Evolutionary conservation across 2,329 filamentous ascomycete genomes (phyloP).

Genomic region (Chaetomiaceae sp.): DNA sequence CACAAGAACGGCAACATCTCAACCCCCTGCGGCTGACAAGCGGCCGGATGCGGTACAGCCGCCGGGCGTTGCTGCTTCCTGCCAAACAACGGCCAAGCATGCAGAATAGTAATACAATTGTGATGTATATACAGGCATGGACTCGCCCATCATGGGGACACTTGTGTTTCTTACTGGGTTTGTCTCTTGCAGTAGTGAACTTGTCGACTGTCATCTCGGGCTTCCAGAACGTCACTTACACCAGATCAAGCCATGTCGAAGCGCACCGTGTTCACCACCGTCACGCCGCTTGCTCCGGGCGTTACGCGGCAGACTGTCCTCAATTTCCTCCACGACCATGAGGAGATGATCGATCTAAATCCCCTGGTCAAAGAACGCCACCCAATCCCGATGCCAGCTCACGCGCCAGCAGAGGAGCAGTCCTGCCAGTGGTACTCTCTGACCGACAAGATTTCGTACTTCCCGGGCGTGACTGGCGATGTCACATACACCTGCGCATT

Average conservation of each 20-base stretch:
- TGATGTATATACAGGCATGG: slow-evolving; percentile 2
- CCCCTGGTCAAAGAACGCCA: slow-evolving; percentile 70
- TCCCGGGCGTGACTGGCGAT: slow-evolving; percentile 63
- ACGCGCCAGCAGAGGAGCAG: slow-evolving; percentile 64
- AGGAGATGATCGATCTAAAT: slow-evolving; percentile 82
- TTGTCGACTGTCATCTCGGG: background rate
- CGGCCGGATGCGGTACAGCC: slow-evolving; percentile 6
- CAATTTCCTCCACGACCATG: slow-evolving; percentile 69
- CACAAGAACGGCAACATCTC: slow-evolving; percentile 1
- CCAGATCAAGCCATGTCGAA: slow-evolving; percentile 51
- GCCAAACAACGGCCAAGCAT: background rate
- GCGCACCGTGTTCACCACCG: slow-evolving; percentile 65
- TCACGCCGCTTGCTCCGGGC: slow-evolving; percentile 67
- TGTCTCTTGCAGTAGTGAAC: background rate
- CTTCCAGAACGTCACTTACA: slow-evolving; percentile 4
- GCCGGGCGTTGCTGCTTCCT: slow-evolving; percentile 1
- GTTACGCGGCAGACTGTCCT: slow-evolving; percentile 66
- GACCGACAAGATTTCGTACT: slow-evolving; percentile 69
- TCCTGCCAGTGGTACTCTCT: slow-evolving; percentile 71
- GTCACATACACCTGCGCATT: slow-evolving; percentile 78
- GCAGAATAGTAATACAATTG: background rate
- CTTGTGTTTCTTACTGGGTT: background rate
- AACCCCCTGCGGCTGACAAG: background rate
- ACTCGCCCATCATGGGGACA: background rate
- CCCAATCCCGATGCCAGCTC: slow-evolving; percentile 59